Base-by-base conservation (phyloP, 2,329 filamentous ascomycete genomes). In the Penicillium concentricum region DNA sequence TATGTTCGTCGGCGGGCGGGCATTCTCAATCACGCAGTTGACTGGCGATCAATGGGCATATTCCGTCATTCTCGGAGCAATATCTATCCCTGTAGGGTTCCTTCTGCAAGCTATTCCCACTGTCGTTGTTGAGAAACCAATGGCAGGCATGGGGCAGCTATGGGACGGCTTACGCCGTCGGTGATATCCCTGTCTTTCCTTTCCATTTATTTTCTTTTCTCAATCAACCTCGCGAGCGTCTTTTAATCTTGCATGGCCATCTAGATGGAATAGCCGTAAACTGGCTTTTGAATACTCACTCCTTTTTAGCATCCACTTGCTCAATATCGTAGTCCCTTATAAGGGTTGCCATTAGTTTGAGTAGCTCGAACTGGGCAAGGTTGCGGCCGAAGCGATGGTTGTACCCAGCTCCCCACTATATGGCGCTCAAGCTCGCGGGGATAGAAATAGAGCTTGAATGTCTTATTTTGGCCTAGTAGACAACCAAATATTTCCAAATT, bases 11-110 rank as follows among this genome's bases (percentile, higher is more conserved):
- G 84, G 84, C 20, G 81, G 81, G 34, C 69, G 73, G 18, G 83
- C 82, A 2, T 84, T 86, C 69, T 73, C 78, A 24, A 81, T 85
- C 62, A 76, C 75, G 32, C 68, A 69, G 28, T 73, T 84, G 61
- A 75, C 78, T 51, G 82, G 80, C 1, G 63, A 69, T 2, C 82
- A 84, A 67, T 85, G 83, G 83, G 82, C 76, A 15, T 79, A 83
- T 52, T 83, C 76, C 26, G 42, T 84, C n/a, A 69, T 82, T 18
- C 62, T 81, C 3, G 81, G 79, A 1, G 72, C 77, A 2, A 58
- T 84, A 0, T 83, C 76, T 22, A 68, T 84, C 10, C 82, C 82
- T 0, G 78, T 80, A 80, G 28, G 67, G 78, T 35, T 57, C 15
- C 12, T 48, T 15, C 10, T 57, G 15, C 50, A 57, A 9, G 38